Evolutionary conservation across 257 asterid genomes (phyloP).

Genomic region (Przewalskia tangutica): DNA sequence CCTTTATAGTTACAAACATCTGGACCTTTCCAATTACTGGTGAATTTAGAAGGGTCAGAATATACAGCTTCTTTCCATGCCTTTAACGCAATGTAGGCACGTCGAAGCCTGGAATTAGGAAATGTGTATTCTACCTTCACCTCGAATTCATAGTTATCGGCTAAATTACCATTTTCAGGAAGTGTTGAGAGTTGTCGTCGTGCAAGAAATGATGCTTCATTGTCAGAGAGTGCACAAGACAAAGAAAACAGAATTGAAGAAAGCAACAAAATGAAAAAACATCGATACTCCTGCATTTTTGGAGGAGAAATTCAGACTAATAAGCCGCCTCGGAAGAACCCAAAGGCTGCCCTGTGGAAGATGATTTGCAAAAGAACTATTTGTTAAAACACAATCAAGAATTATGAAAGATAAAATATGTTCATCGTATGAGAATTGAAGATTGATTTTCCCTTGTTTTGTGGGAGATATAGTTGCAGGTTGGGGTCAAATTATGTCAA

Average conservation of each 20-base stretch:
- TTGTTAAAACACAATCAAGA: neutral
- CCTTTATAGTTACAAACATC: slow-evolving; percentile 28
- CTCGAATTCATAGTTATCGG: neutral
- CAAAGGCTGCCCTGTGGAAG: neutral
- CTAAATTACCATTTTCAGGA: slow-evolving; percentile 11
- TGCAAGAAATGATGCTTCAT: slow-evolving; percentile 8
- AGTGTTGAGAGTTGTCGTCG: slow-evolving; percentile 16
- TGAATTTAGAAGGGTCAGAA: slow-evolving; percentile 25
- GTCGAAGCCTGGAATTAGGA: slow-evolving; percentile 16
- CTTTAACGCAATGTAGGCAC: slow-evolving; percentile 24
- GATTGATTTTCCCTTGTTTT: neutral
- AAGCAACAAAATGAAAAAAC: neutral
- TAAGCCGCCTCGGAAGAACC: slow-evolving; percentile 3
- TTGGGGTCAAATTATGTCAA: slow-evolving; percentile 1
- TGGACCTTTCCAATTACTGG: slow-evolving; percentile 31
- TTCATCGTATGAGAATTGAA: neutral
- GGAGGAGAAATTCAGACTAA: neutral
- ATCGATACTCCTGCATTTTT: neutral
- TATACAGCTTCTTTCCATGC: slow-evolving; percentile 23
- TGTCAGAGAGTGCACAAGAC: slow-evolving; percentile 11
- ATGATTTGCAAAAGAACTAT: neutral
- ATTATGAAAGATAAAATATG: neutral
- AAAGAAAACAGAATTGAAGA: neutral
- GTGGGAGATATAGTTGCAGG: neutral
- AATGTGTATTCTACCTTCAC: neutral